These are phyloP conservation scores for Colletotrichum theobromicola DNA, from an alignment of 2,329 filamentous ascomycete species.

Conservation along the genomic window DNA sequence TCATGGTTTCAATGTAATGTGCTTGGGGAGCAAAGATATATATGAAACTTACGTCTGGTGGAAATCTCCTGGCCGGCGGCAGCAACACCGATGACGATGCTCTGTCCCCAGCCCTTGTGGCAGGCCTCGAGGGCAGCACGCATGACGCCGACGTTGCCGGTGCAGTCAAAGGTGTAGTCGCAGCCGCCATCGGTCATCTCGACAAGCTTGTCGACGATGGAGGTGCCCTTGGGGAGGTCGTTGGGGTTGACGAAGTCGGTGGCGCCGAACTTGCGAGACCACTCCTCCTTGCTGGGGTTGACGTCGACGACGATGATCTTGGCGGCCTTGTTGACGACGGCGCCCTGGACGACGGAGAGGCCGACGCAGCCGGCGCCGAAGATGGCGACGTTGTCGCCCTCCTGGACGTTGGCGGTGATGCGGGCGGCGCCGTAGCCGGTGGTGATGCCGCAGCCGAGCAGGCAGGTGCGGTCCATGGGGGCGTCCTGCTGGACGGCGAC, in stretches of 20 bases:
- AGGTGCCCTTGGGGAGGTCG: slow-evolving; percentile 74
- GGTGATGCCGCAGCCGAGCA: slow-evolving; percentile 97
- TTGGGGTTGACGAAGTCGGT: slow-evolving; percentile 96
- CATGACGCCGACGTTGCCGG: slow-evolving; percentile 96
- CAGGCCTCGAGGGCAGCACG: slow-evolving; percentile 93
- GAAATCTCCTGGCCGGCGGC: slow-evolving; percentile 95
- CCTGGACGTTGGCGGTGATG: slow-evolving; percentile 90
- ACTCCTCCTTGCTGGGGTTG: slow-evolving; percentile 89
- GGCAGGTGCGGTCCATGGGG: slow-evolving; percentile 93
- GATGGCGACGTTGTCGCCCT: slow-evolving; percentile 87
- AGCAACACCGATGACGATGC: slow-evolving; percentile 96
- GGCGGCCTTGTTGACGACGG: slow-evolving; percentile 79
- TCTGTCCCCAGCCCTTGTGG: slow-evolving; percentile 99
- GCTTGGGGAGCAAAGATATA: not conserved
- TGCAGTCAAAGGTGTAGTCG: slow-evolving; percentile 99
- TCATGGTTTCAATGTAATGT: not conserved
- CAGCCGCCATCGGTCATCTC: slow-evolving; percentile 98
- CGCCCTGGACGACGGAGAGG: slow-evolving; percentile 92
- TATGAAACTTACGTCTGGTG: slow-evolving; percentile 77
- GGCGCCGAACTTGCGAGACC: slow-evolving; percentile 92
- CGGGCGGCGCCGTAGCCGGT: slow-evolving; percentile 96
- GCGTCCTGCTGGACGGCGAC: slow-evolving; percentile 91
- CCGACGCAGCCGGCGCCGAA: slow-evolving; percentile 98
- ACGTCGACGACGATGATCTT: slow-evolving; percentile 79
- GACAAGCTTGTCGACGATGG: slow-evolving; percentile 88